Evolutionary conservation across 768 basidiomycete species (phyloP), one percentile per base, ranked within the genome.

Genomic region (Cystofilobasidium bisporidii): DNA sequence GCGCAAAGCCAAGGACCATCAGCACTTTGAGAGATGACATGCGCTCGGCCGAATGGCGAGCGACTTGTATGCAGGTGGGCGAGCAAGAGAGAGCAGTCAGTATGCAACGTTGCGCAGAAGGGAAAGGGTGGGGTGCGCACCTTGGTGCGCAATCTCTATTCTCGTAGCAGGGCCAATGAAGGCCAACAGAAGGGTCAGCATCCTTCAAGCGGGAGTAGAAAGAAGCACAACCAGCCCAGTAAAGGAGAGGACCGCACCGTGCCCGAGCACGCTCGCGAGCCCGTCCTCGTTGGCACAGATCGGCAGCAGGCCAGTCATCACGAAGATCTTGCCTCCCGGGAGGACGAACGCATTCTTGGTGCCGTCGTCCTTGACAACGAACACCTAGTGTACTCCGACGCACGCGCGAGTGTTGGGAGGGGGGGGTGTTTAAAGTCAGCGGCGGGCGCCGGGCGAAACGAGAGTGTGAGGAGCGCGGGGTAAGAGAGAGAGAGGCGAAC

Each of bases 221-320:
- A n/a, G n/a, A n/a, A n/a, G n/a, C n/a, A n/a, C n/a, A n/a, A n/a
- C n/a, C n/a, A n/a, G n/a, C n/a, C n/a, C n/a, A n/a, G n/a, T n/a
- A n/a, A n/a, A n/a, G n/a, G n/a, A n/a, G n/a, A n/a, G n/a, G n/a
- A n/a, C n/a, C 82, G 3, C 63, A 88, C 91, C 90, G 75, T 96
- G 92, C 0, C 88, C 84, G 3, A 97, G 77, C 1, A 96, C 86
- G 22, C 86, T 86, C 0, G 92, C 89, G 0, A 97, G 78, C 0
- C 89, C 90, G 72, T 87, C 82, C 71, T 91, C 89, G 70, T 90
- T 85, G 69, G 78, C 79, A 56, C 85, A 86, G 9, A 92, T 78
- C 0, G 88, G 89, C 4, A 96, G 76, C 41, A 96, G 89, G 0
- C 92, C 92, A 0, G 90, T 91, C 73, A 89, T 94, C 14, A 97